A percentile compares a stretch with the other conserved stretches of the same genome.
Evolutionary conservation across 495 filamentous ascomycete genomes (phyloP).

Genomic region (Podospora tetraspora): DNA sequence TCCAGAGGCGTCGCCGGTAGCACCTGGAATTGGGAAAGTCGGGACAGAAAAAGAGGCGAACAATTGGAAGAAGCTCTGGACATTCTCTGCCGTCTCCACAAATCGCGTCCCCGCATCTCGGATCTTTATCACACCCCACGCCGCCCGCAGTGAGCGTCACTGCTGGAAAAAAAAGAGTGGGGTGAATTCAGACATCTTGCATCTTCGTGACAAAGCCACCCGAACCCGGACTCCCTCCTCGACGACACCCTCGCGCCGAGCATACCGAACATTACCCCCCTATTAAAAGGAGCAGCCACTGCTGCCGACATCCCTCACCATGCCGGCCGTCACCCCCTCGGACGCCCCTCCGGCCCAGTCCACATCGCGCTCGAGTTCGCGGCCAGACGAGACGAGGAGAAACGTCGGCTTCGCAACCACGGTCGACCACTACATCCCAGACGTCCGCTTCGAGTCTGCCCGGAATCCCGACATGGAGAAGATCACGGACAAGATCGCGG

Average conservation of each 20-base stretch:
- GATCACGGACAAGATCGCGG: conserved; percentile 94
- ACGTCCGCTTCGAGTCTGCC: conserved; percentile 19
- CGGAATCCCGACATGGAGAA: conserved; percentile 61
- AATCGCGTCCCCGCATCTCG: not conserved
- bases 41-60: not conserved
- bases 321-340: conserved; percentile 5
- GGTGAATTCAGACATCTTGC: not conserved
- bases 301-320: not conserved
- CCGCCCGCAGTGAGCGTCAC: not conserved
- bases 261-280: not conserved
- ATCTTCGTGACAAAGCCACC: conserved; percentile 1
- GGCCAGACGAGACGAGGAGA: conserved; percentile 5
- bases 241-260: not conserved
- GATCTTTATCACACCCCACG: not conserved
- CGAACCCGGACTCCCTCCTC: not conserved
- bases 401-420: not conserved
- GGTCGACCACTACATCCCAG: conserved; percentile 22
- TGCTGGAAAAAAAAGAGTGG: not conserved
- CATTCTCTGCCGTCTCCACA: not conserved
- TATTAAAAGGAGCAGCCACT: conserved; percentile 2
- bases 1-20: not conserved
- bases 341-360: not conserved
- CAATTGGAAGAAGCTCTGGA: not conserved
- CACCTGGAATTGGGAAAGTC: not conserved
- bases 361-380: not conserved